A percentile compares a stretch with the other conserved stretches of the same genome.
phyloP scores from a whole-genome alignment of 208 protist species.

The Leishmania guyanensis region DNA sequence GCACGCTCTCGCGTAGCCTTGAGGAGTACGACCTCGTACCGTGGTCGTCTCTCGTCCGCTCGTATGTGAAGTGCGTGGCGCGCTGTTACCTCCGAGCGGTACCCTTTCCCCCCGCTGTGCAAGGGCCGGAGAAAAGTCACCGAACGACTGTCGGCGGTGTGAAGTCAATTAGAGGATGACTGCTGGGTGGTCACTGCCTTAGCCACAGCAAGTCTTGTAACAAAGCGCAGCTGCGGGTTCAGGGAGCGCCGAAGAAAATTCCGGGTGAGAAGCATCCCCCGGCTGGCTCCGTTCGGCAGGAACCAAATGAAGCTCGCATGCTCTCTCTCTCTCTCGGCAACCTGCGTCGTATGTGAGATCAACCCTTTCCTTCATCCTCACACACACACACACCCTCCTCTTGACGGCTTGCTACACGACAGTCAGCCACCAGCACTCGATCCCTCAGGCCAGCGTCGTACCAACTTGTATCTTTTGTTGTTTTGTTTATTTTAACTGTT shows the following conservation, averaged over 20 bases:
- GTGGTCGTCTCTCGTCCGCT: neutral
- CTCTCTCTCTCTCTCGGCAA: neutral
- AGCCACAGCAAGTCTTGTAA: neutral
- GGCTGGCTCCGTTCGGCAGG: no score
- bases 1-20: neutral
- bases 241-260: neutral
- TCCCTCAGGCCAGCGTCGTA: neutral
- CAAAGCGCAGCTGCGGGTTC: neutral
- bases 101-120: neutral
- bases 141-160: neutral
- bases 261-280: neutral
- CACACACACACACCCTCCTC: neutral
- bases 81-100: neutral
- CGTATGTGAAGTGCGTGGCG: neutral
- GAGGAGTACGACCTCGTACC: neutral
- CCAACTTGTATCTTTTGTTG: neutral
- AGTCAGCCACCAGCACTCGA: neutral
- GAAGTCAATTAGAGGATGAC: neutral
- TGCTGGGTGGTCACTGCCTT: no score
- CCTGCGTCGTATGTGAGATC: neutral
- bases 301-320: no score
- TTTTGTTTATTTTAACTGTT: neutral
- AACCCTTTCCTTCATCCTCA: neutral
- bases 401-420: neutral
- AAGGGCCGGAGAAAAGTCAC: neutral